phyloP scores from a whole-genome alignment of 371 early-diverging fungal genomes.

The Rozella allomycis region DNA sequence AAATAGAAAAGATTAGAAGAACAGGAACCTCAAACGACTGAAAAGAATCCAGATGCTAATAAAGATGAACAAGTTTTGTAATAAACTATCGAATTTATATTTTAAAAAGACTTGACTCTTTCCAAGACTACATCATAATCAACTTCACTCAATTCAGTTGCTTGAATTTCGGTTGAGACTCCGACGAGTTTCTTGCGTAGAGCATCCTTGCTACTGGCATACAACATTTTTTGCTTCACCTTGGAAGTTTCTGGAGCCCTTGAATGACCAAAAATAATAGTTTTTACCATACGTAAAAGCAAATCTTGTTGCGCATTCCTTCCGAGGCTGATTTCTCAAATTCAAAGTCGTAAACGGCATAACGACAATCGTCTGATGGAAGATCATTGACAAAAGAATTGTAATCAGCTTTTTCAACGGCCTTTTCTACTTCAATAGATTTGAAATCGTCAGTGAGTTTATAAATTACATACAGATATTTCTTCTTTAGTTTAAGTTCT shows the following conservation, averaged over 20 bases:
- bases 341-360: conserved; percentile 61
- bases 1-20: too few species aligned
- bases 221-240: conserved; percentile 70
- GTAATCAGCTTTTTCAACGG: conserved; percentile 26
- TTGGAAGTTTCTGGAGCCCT: conserved; percentile 64
- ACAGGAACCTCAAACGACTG: too few species aligned
- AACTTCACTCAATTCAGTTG: conserved; percentile 43
- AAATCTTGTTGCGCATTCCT: conserved; percentile 47
- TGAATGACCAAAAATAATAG: neutral
- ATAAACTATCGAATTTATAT: neutral
- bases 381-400: conserved; percentile 38
- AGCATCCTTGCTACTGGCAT: conserved; percentile 66
- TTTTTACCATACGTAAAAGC: conserved; percentile 37
- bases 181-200: conserved; percentile 53
- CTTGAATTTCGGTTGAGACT: conserved; percentile 56
- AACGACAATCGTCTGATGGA: conserved; percentile 48
- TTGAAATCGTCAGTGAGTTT: conserved; percentile 38
- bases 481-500: conserved; percentile 46
- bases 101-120: conserved; percentile 23
- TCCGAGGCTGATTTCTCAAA: conserved; percentile 40
- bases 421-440: conserved; percentile 44
- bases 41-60: too few species aligned
- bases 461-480: conserved; percentile 48
- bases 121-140: conserved; percentile 47
- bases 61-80: too few species aligned